phyloP scores from a whole-genome alignment of 2,329 filamentous ascomycete genomes.

The Botrytis deweyae region DNA sequence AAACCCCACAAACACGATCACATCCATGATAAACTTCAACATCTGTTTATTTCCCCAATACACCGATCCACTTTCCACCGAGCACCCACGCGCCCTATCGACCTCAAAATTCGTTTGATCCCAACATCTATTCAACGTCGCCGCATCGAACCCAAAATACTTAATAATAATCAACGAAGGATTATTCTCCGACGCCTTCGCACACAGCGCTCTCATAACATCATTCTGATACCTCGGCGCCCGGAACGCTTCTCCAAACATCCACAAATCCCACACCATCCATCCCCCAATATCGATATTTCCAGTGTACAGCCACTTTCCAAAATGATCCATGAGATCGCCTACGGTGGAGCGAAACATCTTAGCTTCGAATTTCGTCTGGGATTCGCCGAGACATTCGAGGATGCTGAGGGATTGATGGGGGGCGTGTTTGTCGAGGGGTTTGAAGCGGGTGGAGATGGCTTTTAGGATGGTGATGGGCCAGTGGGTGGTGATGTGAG shows the following conservation, averaged over 20 bases:
- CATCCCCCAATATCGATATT: neutral
- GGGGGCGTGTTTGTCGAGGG: neutral
- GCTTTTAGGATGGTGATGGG: neutral
- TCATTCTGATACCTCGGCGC: neutral
- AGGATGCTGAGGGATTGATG: neutral
- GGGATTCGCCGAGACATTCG: neutral
- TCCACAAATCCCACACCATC: neutral
- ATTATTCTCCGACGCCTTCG: neutral
- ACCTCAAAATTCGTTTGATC: neutral
- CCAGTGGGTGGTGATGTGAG: neutral
- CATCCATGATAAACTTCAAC: slow-evolving; percentile 21
- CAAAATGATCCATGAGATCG: slow-evolving; percentile 1
- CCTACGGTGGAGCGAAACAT: neutral
- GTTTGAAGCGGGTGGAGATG: neutral
- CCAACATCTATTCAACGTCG: neutral
- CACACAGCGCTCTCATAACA: neutral
- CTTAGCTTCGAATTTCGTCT: neutral
- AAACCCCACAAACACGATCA: slow-evolving; percentile 5
- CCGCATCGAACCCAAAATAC: neutral
- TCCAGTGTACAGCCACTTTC: neutral
- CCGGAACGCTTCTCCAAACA: neutral
- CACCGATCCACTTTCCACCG: neutral
- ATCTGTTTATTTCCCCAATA: slow-evolving; percentile 20
- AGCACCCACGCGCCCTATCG: neutral
- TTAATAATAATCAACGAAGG: neutral